These are phyloP conservation scores for Chalciporus piperatus DNA, from an alignment of 768 basidiomycete genomes.

Conservation along the genomic window DNA sequence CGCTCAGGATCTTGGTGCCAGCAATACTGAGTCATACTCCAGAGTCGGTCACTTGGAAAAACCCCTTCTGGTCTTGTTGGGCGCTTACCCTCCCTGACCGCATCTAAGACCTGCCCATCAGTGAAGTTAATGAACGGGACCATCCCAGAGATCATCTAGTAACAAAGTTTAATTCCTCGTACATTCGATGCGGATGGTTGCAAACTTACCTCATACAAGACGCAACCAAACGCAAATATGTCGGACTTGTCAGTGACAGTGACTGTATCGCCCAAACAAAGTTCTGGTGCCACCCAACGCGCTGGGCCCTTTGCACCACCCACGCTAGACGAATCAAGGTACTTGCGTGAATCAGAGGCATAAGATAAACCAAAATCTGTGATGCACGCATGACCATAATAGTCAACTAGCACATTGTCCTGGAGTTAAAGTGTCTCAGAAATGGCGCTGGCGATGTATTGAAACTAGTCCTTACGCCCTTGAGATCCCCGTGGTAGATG, in stretches of 20 bases:
- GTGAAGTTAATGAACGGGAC: conserved; percentile 8
- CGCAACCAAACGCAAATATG: conserved; percentile 28
- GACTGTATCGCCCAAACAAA: conserved; percentile 7
- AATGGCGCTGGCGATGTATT: not conserved
- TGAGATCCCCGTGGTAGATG: conserved; percentile 42
- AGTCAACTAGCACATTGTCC: conserved; percentile 25
- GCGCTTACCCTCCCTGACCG: not conserved
- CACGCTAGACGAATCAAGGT: conserved; percentile 23
- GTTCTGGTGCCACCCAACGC: conserved; percentile 30
- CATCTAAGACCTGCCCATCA: not conserved
- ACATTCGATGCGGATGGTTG: not conserved
- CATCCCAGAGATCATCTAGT: conserved; percentile 19
- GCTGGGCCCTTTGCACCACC: conserved; percentile 10
- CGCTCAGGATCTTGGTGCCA: conserved; percentile 6
- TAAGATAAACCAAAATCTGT: conserved; percentile 29
- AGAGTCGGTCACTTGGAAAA: conserved; percentile 9
- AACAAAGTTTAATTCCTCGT: not conserved
- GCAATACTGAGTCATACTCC: conserved; percentile 7
- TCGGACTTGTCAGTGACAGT: conserved; percentile 17
- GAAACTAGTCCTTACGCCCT: conserved; percentile 26
- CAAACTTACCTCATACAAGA: conserved; percentile 29
- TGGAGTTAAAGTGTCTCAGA: conserved; percentile 5
- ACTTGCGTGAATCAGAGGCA: conserved; percentile 21
- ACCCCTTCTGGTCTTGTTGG: conserved; percentile 9
- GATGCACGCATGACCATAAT: conserved; percentile 13